Percentiles rank a stretch among this genome's conserved stretches.
Evolutionary conservation across 805 yeast genomes (phyloP).

Genomic region (Candida montana): DNA sequence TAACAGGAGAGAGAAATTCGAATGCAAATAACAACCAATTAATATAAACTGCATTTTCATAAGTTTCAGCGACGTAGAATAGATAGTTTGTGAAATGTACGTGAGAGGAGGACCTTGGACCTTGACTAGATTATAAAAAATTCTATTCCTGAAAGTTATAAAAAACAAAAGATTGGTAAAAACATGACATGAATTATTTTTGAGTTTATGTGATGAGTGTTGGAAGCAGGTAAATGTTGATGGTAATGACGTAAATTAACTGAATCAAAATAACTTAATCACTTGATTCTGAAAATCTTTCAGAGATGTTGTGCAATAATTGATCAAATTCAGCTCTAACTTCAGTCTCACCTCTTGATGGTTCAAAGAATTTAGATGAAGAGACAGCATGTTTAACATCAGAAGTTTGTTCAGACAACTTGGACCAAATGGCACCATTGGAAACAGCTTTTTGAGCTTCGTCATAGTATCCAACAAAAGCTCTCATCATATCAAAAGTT

Average conservation of each 20-base stretch:
- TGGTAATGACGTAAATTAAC: too few species aligned
- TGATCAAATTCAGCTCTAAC: conserved; percentile 72
- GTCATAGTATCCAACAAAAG: conserved; percentile 84
- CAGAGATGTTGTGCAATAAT: conserved; percentile 69
- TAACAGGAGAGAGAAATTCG: not conserved
- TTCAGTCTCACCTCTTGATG: conserved; percentile 81
- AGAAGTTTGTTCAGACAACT: conserved; percentile 79
- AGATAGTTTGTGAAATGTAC: too few species aligned
- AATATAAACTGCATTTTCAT: too few species aligned
- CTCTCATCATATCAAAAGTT: conserved; percentile 96
- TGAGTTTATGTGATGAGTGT: too few species aligned
- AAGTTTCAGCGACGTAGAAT: too few species aligned
- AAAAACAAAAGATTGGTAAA: too few species aligned
- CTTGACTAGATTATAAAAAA: not conserved
- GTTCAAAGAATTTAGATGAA: conserved; percentile 93
- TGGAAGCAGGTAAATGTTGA: not conserved
- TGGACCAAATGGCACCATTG: conserved; percentile 91
- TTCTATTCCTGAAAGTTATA: not conserved
- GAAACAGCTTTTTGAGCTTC: conserved; percentile 97
- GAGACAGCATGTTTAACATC: conserved; percentile 93
- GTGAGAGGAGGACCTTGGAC: too few species aligned
- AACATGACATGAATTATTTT: too few species aligned
- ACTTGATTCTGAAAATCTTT: conserved; percentile 91
- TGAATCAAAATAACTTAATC: conserved; percentile 45
- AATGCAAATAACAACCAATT: not conserved